Evolutionary conservation across 257 asterid genomes (phyloP).

Genomic region (Osmanthus fragrans): DNA sequence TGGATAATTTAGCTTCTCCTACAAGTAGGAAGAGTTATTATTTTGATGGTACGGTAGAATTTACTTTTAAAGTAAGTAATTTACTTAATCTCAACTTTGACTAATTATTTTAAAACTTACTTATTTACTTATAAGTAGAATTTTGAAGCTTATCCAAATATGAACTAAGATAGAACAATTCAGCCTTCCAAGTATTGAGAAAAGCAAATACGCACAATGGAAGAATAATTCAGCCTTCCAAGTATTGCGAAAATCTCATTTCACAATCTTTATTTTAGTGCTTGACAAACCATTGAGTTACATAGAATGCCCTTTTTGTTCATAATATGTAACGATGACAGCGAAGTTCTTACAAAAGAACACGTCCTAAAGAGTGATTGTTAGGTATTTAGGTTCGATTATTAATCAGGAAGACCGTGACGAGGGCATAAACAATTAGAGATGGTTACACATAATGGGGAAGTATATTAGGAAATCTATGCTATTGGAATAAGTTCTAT

Average conservation of each 20-base stretch:
- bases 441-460: neutral
- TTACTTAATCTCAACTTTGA: neutral
- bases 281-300: constrained; percentile 8
- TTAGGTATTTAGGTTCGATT: neutral
- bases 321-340: neutral
- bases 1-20: neutral
- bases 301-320: neutral
- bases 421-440: neutral
- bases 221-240: constrained; percentile 5
- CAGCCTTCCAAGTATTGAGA: constrained; percentile 1
- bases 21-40: neutral
- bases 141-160: neutral
- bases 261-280: neutral
- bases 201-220: neutral
- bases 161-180: constrained; percentile 4
- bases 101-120: neutral
- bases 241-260: constrained; percentile 4
- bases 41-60: neutral
- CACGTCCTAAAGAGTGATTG: neutral
- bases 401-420: neutral
- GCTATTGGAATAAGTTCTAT: neutral
- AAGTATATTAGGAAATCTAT: neutral
- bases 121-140: neutral
- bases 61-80: neutral
- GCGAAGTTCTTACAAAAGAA: neutral